These are phyloP conservation scores for Anethum foeniculum DNA, from an alignment of 140 eudicot genomes.

Conservation along the genomic window DNA sequence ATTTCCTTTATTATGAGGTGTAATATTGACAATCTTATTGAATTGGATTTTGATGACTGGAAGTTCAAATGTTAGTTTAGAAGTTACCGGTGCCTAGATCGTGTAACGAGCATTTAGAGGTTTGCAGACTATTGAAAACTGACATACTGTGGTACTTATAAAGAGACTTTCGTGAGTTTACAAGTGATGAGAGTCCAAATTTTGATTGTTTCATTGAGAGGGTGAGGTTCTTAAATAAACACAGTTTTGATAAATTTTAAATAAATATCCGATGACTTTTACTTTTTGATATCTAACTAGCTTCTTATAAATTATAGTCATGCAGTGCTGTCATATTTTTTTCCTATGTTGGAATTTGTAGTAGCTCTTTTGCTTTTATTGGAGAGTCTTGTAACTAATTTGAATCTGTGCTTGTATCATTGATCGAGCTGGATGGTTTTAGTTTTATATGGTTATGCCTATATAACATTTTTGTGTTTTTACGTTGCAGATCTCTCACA, in stretches of 20 bases:
- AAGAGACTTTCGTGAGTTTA: not conserved
- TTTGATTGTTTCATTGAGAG: not conserved
- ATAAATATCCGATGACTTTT: not conserved
- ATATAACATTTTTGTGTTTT: slow-evolving; percentile 4
- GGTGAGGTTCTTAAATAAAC: not conserved
- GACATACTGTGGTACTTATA: not conserved
- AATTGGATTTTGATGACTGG: not conserved
- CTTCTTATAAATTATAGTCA: not conserved
- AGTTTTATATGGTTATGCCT: not conserved
- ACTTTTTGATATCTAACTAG: not conserved
- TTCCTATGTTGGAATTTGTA: not conserved
- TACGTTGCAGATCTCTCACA: slow-evolving; percentile 69
- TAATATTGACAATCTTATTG: not conserved
- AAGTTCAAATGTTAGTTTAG: not conserved
- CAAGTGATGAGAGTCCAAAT: not conserved
- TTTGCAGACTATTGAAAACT: not conserved
- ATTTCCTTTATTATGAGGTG: not conserved
- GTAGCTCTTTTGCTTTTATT: not conserved
- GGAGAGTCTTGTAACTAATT: not conserved
- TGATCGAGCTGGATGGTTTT: not conserved
- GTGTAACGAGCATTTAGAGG: not conserved
- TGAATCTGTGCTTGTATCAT: not conserved
- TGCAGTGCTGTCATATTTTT: not conserved
- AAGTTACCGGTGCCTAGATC: not conserved
- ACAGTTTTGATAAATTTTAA: not conserved